Evolutionary conservation across 2,329 filamentous ascomycete species (phyloP).

Genomic region (Aspergillus hortae): DNA sequence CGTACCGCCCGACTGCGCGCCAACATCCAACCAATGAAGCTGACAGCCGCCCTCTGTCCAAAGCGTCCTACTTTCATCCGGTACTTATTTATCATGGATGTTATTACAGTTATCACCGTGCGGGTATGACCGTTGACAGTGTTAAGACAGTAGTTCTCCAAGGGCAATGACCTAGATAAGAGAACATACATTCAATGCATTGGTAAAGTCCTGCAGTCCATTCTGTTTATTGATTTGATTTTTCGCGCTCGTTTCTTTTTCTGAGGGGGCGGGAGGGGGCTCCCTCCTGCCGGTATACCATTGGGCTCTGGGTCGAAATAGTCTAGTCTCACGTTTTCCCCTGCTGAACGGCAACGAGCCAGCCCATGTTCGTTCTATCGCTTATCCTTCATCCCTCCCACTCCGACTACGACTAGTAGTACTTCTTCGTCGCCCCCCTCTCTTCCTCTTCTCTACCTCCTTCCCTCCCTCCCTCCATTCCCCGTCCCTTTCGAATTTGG

Average conservation of each 20-base stretch:
- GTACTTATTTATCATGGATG: too few species aligned
- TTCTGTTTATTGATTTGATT: too few species aligned
- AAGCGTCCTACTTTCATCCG: background rate
- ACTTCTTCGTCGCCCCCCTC: too few species aligned
- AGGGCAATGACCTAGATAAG: too few species aligned
- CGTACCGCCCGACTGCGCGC: constrained; percentile 37
- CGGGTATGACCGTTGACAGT: too few species aligned
- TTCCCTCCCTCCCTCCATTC: background rate
- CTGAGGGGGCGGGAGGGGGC: too few species aligned
- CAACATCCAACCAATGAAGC: constrained; percentile 26
- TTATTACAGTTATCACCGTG: too few species aligned
- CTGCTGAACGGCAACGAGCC: constrained; percentile 12
- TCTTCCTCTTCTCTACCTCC: background rate
- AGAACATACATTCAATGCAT: too few species aligned
- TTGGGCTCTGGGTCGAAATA: constrained; percentile 6
- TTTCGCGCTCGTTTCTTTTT: too few species aligned
- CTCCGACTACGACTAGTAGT: too few species aligned
- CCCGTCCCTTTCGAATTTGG: constrained; percentile 2
- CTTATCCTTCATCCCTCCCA: background rate
- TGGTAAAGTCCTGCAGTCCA: too few species aligned
- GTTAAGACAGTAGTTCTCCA: too few species aligned
- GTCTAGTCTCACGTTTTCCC: constrained; percentile 5
- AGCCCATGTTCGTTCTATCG: background rate
- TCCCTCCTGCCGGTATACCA: background rate
- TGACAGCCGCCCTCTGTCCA: constrained; percentile 21